Evolutionary conservation across 2,329 filamentous ascomycete species (phyloP), one percentile per base, ranked within the genome.

Genomic region (Xylaria sp.): DNA sequence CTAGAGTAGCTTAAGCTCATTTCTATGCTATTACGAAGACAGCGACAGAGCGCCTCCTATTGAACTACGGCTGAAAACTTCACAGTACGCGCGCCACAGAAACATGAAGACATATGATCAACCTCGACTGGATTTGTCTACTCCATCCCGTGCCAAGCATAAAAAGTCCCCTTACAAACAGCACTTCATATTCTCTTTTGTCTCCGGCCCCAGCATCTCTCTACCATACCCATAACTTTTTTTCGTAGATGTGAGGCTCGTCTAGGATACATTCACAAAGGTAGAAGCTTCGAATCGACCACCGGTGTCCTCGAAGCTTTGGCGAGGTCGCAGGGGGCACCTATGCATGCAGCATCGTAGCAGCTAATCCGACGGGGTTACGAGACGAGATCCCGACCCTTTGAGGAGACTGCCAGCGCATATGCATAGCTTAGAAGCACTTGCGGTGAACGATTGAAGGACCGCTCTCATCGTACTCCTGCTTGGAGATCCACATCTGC

Each of bases 401-500:
- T 18, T 43, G 56, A 64, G 41, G 20, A 56, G 2, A 57, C 20
- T 60, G 15, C 48, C 49, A 4, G 55, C 43, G 31, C 28, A 46
- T 64, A 55, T 33, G 72, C 82, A 79, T 81, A 91, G 90, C 91
- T 97, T 97, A 98, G 92, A 98, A 98, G 93, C 95, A 98, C 94
- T 98, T 98, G 92, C 94, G 93, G 92, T 98, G 95, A 81, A 98
- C 95, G 83, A 98, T 98, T 82, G 94, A 98, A 80, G 95, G 96
- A 87, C 95, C 95, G 85, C 92, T 96, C 94, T 98, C 96, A 89
- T 99, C 96, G 91, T 98, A 98, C 90, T 98, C 95, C 89, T 99
- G 96, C 94, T 99, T 99, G 81, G 96, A 99, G 91, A 99, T 98
- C 96, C 96, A 99, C 96, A 99, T 99, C 89, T 99, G 96, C 90